Conservation (phyloP, 306 rosid genomes). For the Dryas octopetala region DNA sequence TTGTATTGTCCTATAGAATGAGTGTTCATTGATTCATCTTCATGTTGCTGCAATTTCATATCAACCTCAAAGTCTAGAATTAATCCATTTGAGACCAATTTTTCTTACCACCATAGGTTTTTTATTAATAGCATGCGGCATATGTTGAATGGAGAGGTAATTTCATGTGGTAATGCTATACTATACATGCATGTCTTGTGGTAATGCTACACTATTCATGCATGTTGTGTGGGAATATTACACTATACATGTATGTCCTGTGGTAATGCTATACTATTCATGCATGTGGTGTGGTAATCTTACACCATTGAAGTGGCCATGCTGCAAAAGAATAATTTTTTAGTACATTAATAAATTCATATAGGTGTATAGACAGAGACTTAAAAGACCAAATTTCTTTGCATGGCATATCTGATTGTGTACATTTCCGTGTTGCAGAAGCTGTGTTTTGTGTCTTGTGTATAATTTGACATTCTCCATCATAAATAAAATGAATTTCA, state of each 20-base stretch:
- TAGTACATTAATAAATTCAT: neutral
- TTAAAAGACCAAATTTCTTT: neutral
- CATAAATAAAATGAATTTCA: conserved; percentile 41
- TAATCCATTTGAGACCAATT: neutral
- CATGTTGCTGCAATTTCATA: neutral
- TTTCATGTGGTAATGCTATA: too few species aligned
- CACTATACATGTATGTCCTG: too few species aligned
- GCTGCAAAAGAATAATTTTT: neutral
- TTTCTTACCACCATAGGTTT: neutral
- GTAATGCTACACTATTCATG: too few species aligned
- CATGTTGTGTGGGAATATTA: too few species aligned
- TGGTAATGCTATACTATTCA: too few species aligned
- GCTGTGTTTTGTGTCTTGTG: neutral
- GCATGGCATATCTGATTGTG: neutral
- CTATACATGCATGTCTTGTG: too few species aligned
- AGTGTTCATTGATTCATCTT: neutral
- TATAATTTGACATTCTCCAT: neutral
- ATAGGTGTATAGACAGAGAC: conserved; percentile 4
- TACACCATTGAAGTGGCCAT: neutral
- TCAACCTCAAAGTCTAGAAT: neutral
- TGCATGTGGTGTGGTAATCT: too few species aligned
- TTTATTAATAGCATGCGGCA: too few species aligned
- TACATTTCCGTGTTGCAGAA: conserved; percentile 21
- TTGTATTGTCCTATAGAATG: neutral
- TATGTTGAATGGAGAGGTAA: too few species aligned